A percentile compares a stretch with the other conserved stretches of the same genome.
phyloP scores from a whole-genome alignment of 768 basidiomycete species.

The Gymnopilus junonius region DNA sequence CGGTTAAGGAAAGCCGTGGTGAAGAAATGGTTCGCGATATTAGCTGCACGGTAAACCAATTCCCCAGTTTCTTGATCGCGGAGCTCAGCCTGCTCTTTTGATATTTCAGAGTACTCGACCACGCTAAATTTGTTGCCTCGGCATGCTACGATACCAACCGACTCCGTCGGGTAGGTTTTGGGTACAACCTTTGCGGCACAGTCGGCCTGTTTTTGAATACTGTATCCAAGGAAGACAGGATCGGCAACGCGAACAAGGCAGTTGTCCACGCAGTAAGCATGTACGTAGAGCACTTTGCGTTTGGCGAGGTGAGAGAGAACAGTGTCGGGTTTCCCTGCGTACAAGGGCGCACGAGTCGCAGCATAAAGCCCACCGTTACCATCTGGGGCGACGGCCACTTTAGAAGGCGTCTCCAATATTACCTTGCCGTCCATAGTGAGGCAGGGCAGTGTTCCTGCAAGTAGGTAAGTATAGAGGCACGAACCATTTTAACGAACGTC shows the following conservation, averaged over 20 bases:
- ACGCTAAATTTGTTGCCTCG: slow-evolving; percentile 87
- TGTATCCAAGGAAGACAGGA: slow-evolving; percentile 95
- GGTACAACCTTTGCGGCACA: slow-evolving; percentile 97
- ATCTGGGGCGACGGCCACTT: slow-evolving; percentile 94
- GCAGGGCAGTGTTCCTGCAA: slow-evolving; percentile 90
- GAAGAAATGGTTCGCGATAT: slow-evolving; percentile 99
- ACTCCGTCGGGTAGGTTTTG: slow-evolving; percentile 83
- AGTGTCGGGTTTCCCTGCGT: slow-evolving; percentile 59
- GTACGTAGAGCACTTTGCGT: slow-evolving; percentile 85
- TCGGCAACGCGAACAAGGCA: slow-evolving; percentile 98
- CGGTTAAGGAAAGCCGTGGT: slow-evolving; percentile 81
- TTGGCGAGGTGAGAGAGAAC: slow-evolving; percentile 83
- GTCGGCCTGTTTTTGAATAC: slow-evolving; percentile 85
- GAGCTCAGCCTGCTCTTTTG: slow-evolving; percentile 82
- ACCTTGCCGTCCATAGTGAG: slow-evolving; percentile 94
- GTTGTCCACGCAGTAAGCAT: slow-evolving; percentile 98
- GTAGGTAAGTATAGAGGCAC: slow-evolving; percentile 6
- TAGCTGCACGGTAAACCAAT: slow-evolving; percentile 90
- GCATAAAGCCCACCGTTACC: slow-evolving; percentile 98
- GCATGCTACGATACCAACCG: slow-evolving; percentile 92
- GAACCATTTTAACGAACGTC: not conserved
- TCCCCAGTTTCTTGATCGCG: slow-evolving; percentile 72
- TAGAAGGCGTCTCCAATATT: slow-evolving; percentile 77
- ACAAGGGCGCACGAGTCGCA: slow-evolving; percentile 81
- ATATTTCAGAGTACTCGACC: slow-evolving; percentile 97